Evolutionary conservation across 371 early-diverging fungal genomes (phyloP).

Genomic region (Smittium culicis): DNA sequence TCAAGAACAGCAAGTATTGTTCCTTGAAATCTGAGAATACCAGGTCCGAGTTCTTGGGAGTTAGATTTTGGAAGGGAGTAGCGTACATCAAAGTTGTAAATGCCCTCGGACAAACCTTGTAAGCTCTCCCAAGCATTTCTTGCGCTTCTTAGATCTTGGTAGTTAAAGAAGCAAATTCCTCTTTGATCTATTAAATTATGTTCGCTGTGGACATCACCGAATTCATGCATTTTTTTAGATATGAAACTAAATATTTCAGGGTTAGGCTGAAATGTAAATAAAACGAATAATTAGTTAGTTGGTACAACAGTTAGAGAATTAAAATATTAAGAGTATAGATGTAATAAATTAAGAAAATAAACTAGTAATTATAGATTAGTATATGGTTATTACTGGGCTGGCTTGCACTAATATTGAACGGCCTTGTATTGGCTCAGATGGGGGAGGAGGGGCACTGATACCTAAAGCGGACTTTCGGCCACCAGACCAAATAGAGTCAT

Average conservation of each 20-base stretch:
- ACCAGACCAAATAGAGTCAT: neutral
- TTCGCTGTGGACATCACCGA: neutral
- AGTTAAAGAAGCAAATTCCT: conserved; percentile 4
- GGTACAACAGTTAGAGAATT: no score
- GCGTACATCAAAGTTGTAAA: neutral
- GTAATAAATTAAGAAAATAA: neutral
- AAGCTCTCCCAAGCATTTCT: conserved; percentile 2
- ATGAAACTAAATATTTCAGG: neutral
- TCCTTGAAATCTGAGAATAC: neutral
- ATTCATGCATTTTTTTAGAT: conserved; percentile 7
- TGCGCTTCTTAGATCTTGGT: neutral
- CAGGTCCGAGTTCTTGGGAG: conserved; percentile 1
- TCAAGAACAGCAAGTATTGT: conserved; percentile 7
- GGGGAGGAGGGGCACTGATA: conserved; percentile 1
- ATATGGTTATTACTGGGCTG: neutral
- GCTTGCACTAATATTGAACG: neutral
- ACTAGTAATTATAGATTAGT: no score
- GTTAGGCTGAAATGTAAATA: neutral
- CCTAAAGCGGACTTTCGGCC: neutral
- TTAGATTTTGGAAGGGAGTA: conserved; percentile 1
- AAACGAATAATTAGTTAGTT: no score
- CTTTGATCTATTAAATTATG: neutral
- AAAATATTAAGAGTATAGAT: no score
- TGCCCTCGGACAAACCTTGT: neutral
- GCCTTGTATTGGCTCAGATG: neutral